Conservation (phyloP, 305 asterid species). For the Fraxinus baroniana region DNA sequence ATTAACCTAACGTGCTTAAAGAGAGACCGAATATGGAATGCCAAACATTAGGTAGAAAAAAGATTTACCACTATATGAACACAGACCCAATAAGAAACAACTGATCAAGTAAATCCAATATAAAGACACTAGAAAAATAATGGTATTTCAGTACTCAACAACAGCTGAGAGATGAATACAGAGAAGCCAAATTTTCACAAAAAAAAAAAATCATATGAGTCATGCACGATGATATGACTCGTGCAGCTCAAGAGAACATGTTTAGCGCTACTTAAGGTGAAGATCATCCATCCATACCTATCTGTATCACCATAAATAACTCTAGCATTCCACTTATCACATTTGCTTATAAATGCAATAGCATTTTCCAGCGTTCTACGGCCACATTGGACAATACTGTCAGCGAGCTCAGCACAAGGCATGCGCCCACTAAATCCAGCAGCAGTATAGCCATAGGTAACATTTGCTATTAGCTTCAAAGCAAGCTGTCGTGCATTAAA, state of each 20-base stretch:
- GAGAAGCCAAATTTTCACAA: not conserved
- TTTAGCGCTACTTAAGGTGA: not conserved
- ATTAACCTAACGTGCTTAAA: conserved; percentile 2
- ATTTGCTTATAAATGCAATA: conserved; percentile 73
- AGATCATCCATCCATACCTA: conserved; percentile 43
- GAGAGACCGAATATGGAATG: not conserved
- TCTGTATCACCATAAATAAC: conserved; percentile 97
- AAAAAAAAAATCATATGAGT: not conserved
- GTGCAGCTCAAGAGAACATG: not conserved
- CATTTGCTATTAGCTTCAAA: conserved; percentile 95
- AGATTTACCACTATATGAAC: not conserved
- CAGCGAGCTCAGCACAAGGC: conserved; percentile 99
- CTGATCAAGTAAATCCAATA: not conserved
- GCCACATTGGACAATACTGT: conserved; percentile 97
- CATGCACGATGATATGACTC: conserved; percentile 13
- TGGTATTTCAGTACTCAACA: not conserved
- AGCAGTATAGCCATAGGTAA: conserved; percentile 97
- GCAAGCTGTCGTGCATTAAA: conserved; percentile 96
- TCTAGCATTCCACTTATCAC: conserved; percentile 76
- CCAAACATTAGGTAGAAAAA: not conserved
- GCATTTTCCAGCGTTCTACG: conserved; percentile 94
- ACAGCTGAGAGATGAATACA: not conserved
- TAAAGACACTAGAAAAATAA: not conserved
- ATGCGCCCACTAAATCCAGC: conserved; percentile 99
- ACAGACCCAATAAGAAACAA: not conserved